These are phyloP conservation scores for Saturnispora hagleri DNA, from an alignment of 805 yeast species.

Conservation along the genomic window DNA sequence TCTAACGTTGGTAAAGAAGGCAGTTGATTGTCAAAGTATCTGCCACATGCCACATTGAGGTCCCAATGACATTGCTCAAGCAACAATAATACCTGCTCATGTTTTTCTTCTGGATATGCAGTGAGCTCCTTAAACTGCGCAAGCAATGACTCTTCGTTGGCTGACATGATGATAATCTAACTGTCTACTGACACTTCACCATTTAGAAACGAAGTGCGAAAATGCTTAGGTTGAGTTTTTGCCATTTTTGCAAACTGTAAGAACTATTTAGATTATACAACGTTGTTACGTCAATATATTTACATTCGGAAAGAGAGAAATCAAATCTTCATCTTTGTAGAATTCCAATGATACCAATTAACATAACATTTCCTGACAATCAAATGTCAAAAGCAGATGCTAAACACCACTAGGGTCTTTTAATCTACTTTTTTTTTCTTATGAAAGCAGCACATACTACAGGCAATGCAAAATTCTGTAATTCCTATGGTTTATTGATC, in stretches of 20 bases:
- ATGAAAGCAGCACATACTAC: too few relatives aligned
- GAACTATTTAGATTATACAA: neutral
- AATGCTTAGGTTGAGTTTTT: neutral
- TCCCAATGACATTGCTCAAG: constrained; percentile 49
- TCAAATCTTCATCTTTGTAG: neutral
- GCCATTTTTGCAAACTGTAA: too few relatives aligned
- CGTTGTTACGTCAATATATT: too few relatives aligned
- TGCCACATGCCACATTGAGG: constrained; percentile 49
- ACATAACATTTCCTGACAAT: too few relatives aligned
- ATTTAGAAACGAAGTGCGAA: neutral
- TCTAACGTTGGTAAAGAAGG: neutral
- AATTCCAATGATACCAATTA: neutral
- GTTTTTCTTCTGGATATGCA: constrained; percentile 36
- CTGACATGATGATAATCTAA: constrained; percentile 4
- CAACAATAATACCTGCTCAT: constrained; percentile 37
- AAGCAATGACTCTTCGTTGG: constrained; percentile 35
- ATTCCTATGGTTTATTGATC: too few relatives aligned
- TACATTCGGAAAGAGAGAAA: too few relatives aligned
- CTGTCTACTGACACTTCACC: neutral
- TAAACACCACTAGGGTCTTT: too few relatives aligned
- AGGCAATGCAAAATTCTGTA: too few relatives aligned
- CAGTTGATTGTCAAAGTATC: constrained; percentile 44
- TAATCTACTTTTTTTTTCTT: too few relatives aligned
- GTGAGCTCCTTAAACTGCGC: constrained; percentile 44
- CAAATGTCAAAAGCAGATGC: too few relatives aligned